Conservation (phyloP, 2,329 filamentous ascomycete species). For the Parafenestella ontariensis region DNA sequence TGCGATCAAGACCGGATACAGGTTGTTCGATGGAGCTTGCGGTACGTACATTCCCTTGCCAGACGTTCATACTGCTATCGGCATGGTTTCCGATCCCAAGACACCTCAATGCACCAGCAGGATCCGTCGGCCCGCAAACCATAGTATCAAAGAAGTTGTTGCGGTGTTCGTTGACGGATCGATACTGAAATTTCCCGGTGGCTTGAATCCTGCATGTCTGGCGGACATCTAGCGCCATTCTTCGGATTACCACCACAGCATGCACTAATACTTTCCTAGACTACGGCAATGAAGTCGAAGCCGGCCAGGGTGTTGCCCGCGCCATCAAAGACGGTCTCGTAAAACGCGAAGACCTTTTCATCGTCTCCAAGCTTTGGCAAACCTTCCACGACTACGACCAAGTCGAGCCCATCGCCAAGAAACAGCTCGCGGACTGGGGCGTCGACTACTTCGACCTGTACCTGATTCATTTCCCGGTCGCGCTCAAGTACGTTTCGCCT, state of each 20-base stretch:
- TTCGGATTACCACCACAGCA: slow-evolving; percentile 11
- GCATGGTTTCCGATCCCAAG: neutral
- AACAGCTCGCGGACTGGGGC: slow-evolving; percentile 51
- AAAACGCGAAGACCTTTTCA: slow-evolving; percentile 77
- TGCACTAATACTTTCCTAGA: slow-evolving; percentile 28
- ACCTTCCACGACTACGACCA: slow-evolving; percentile 83
- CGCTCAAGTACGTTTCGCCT: slow-evolving; percentile 66
- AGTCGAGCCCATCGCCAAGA: slow-evolving; percentile 77
- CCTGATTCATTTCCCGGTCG: slow-evolving; percentile 88
- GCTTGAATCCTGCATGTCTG: slow-evolving; percentile 18
- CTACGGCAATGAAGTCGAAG: slow-evolving; percentile 49
- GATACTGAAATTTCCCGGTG: slow-evolving; percentile 31
- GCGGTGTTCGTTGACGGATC: slow-evolving; percentile 7
- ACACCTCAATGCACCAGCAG: neutral
- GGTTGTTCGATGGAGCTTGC: slow-evolving; percentile 47
- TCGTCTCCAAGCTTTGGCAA: slow-evolving; percentile 94
- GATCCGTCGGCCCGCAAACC: slow-evolving; percentile 8
- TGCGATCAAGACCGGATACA: slow-evolving; percentile 49
- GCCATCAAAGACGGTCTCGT: slow-evolving; percentile 49
- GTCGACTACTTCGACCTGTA: slow-evolving; percentile 51
- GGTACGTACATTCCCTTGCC: slow-evolving; percentile 30
- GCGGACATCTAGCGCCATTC: slow-evolving; percentile 19
- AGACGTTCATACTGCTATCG: neutral
- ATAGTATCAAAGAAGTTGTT: neutral
- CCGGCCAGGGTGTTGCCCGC: slow-evolving; percentile 45